phyloP scores from a whole-genome alignment of 805 yeast species.

The Candida nanaspora region DNA sequence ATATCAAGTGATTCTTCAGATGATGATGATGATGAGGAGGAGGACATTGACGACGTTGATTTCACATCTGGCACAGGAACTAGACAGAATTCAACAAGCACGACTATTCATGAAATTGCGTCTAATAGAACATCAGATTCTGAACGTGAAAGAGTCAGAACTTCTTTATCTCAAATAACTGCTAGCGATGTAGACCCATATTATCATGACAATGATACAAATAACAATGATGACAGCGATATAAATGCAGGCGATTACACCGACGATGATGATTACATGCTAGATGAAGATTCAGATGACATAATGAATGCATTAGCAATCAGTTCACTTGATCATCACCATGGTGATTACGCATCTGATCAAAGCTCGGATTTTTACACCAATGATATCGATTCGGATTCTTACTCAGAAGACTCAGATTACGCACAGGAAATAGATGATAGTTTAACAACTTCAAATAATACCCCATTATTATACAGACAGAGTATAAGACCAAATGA shows the following conservation, averaged over 20 bases:
- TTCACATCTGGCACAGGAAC: no score
- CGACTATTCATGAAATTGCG: no score
- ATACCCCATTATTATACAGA: background rate
- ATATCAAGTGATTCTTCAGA: background rate
- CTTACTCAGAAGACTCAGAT: conserved; percentile 20
- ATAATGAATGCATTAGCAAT: background rate
- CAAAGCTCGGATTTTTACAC: conserved; percentile 4
- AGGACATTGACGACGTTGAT: conserved; percentile 4
- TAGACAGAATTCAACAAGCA: no score
- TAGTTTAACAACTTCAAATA: conserved; percentile 8
- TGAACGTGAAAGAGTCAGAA: no score
- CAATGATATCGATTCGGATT: conserved; percentile 20
- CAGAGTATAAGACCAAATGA: background rate
- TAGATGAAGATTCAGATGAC: conserved; percentile 3
- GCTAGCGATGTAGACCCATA: no score
- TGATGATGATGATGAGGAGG: conserved; percentile 3
- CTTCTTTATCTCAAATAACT: no score
- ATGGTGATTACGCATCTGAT: background rate
- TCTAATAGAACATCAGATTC: no score
- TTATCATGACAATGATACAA: no score
- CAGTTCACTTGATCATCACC: background rate
- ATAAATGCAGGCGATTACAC: no score
- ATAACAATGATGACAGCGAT: no score
- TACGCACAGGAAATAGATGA: conserved; percentile 10
- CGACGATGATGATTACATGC: conserved; percentile 19